Evolutionary conservation across 1,284 basidiomycete species (phyloP).

Genomic region (Butyriboletus appendiculatus): DNA sequence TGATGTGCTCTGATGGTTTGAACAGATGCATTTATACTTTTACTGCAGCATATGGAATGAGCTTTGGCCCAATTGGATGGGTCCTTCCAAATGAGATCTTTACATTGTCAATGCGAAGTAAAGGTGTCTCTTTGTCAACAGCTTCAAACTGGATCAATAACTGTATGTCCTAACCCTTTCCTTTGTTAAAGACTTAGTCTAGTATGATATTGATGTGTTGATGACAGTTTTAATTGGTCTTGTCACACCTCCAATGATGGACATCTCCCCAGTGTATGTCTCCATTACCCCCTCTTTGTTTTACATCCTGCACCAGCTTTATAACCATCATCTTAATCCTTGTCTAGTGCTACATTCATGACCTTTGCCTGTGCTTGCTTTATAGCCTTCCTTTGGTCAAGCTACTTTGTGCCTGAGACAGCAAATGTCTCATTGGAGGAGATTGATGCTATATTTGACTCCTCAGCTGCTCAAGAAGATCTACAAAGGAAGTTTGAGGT

Average conservation of each 20-base stretch:
- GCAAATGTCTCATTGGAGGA: constrained; percentile 76
- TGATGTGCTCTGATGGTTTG: constrained; percentile 6
- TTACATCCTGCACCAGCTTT: background rate
- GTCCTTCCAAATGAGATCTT: constrained; percentile 83
- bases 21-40: constrained; percentile 71
- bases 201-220: constrained; percentile 12
- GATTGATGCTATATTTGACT: constrained; percentile 68
- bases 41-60: constrained; percentile 81
- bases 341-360: constrained; percentile 62
- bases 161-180: constrained; percentile 45
- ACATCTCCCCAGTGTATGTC: constrained; percentile 56
- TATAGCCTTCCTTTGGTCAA: constrained; percentile 67
- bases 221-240: constrained; percentile 74
- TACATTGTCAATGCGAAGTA: constrained; percentile 82
- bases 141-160: constrained; percentile 85
- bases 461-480: constrained; percentile 58
- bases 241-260: constrained; percentile 73
- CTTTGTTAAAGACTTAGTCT: background rate
- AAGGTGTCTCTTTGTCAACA: constrained; percentile 83
- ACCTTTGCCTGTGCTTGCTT: constrained; percentile 68
- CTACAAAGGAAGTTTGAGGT: constrained; percentile 23
- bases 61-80: constrained; percentile 87
- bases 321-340: background rate
- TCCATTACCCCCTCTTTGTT: background rate
- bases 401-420: constrained; percentile 71